A percentile compares a stretch with the other conserved stretches of the same genome.
Conservation (phyloP, 805 yeast genomes). For the Kregervanrija fluxuum region DNA sequence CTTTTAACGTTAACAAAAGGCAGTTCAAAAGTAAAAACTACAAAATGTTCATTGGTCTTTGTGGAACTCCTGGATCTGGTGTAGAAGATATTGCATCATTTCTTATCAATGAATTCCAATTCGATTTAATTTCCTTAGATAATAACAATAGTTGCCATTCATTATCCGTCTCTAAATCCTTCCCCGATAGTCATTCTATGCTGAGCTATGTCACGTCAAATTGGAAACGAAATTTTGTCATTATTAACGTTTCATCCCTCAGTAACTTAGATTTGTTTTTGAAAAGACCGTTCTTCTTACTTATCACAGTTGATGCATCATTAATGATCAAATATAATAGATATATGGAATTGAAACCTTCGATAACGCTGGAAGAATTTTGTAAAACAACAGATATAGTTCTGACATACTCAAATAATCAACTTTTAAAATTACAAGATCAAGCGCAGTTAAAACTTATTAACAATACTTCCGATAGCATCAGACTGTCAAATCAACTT, state of each 20-base stretch:
- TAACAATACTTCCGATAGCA: slow-evolving; percentile 35
- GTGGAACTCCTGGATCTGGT: slow-evolving; percentile 65
- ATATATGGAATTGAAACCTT: slow-evolving; percentile 8
- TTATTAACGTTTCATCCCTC: slow-evolving; percentile 39
- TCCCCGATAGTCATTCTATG: slow-evolving; percentile 32
- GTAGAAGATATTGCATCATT: slow-evolving; percentile 53
- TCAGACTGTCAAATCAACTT: slow-evolving; percentile 32
- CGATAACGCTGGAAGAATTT: slow-evolving; percentile 10
- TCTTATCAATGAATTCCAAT: slow-evolving; percentile 43
- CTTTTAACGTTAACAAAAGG: neutral
- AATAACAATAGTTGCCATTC: slow-evolving; percentile 8
- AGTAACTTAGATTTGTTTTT: slow-evolving; percentile 39
- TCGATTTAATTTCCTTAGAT: slow-evolving; percentile 25
- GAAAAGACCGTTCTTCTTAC: slow-evolving; percentile 80
- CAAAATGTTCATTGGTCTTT: slow-evolving; percentile 63
- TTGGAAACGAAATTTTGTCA: slow-evolving; percentile 60
- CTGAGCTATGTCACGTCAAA: slow-evolving; percentile 54
- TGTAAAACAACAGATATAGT: slow-evolving; percentile 5
- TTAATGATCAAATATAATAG: slow-evolving; percentile 38
- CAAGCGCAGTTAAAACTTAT: slow-evolving; percentile 52
- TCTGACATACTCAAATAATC: slow-evolving; percentile 29
- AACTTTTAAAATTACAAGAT: slow-evolving; percentile 20
- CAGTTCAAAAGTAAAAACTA: neutral
- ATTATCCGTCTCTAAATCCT: neutral
- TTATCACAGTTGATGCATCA: slow-evolving; percentile 73